A percentile compares a stretch with the other conserved stretches of the same genome.
Conservation (phyloP, 306 rosid species). For the Hippophae tibetana region DNA sequence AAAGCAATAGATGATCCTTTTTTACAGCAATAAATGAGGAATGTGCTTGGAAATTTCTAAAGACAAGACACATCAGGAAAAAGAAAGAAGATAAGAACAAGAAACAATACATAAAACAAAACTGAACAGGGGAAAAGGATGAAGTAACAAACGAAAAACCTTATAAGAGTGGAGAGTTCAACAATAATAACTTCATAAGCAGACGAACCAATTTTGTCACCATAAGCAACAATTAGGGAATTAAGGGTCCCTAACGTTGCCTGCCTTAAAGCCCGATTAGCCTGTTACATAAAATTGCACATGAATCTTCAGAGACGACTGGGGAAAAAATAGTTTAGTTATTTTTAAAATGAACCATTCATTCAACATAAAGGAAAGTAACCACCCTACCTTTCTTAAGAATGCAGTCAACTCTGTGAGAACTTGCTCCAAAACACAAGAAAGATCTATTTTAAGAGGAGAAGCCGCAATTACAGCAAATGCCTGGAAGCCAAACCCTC, state of each 20-base stretch:
- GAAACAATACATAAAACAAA: neutral
- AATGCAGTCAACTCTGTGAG: slow-evolving; percentile 88
- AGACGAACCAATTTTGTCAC: slow-evolving; percentile 84
- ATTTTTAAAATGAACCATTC: neutral
- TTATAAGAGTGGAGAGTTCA: slow-evolving; percentile 80
- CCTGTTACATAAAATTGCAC: slow-evolving; percentile 42
- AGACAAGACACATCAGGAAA: neutral
- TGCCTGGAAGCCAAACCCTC: slow-evolving; percentile 46
- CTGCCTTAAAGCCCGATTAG: slow-evolving; percentile 92
- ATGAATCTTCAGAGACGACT: slow-evolving; percentile 1
- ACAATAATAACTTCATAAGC: slow-evolving; percentile 93
- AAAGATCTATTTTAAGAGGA: slow-evolving; percentile 73
- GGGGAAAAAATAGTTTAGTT: neutral
- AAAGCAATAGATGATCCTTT: slow-evolving; percentile 10
- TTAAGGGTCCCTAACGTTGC: slow-evolving; percentile 92
- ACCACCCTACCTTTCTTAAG: slow-evolving; percentile 69
- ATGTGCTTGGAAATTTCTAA: neutral
- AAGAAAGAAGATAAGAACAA: neutral
- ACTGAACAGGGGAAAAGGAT: neutral
- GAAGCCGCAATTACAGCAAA: slow-evolving; percentile 95
- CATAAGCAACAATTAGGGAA: slow-evolving; percentile 90
- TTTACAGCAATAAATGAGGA: neutral
- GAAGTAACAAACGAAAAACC: slow-evolving; percentile 38
- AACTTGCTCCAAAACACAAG: slow-evolving; percentile 87
- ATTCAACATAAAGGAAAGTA: slow-evolving; percentile 8